A percentile compares a stretch with the other conserved stretches of the same genome.
Conservation (phyloP, 1,139 yeast genomes). For the Blastobotrys malaysiensis region DNA sequence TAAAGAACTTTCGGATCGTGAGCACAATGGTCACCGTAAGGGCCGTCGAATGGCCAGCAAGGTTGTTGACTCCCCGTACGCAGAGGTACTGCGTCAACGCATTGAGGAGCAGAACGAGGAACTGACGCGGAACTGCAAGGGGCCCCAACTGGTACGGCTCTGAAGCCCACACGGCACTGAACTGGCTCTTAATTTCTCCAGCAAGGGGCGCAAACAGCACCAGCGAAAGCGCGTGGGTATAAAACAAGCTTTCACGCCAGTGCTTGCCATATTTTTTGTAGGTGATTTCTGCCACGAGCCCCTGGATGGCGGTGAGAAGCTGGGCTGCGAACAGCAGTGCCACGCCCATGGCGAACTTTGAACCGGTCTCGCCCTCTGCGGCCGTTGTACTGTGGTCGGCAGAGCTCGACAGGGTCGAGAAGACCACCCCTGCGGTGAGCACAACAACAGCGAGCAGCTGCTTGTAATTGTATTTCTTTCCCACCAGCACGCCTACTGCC, state of each 20-base stretch:
- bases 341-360: conserved; percentile 37
- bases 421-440: conserved; percentile 52
- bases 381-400: background rate
- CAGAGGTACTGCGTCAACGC: conserved; percentile 58
- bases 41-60: conserved; percentile 54
- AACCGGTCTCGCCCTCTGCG: background rate
- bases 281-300: conserved; percentile 50
- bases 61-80: conserved; percentile 58
- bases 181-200: conserved; percentile 15
- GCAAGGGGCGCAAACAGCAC: conserved; percentile 46
- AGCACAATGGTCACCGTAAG: conserved; percentile 57
- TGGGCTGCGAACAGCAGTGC: conserved; percentile 43
- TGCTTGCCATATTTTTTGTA: conserved; percentile 45
- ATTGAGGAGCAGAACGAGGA: conserved; percentile 39
- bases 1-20: conserved; percentile 54
- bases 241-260: conserved; percentile 64
- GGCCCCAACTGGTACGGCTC: background rate
- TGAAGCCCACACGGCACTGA: conserved; percentile 1
- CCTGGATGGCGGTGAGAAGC: conserved; percentile 49
- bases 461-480: conserved; percentile 40
- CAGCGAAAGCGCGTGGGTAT: conserved; percentile 51
- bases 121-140: conserved; percentile 13
- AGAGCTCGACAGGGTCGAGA: conserved; percentile 38
- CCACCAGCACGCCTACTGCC: conserved; percentile 47
- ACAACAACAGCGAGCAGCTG: conserved; percentile 50